Evolutionary conservation across 306 rosid genomes (phyloP), one percentile per base, ranked within the genome.

Genomic region (Dryas drummondii): DNA sequence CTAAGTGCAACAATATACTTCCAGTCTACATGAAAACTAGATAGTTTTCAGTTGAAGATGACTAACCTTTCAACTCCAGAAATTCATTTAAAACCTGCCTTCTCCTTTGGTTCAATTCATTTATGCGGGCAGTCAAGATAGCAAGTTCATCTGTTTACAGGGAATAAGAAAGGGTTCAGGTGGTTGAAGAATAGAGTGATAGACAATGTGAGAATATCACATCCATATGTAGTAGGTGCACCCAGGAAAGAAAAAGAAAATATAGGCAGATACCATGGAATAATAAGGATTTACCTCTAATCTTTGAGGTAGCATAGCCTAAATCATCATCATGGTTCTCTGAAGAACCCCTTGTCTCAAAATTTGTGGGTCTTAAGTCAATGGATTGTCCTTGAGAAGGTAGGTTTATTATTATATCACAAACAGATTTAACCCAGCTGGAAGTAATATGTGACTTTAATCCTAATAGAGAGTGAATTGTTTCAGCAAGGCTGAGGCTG

Each of bases 61-160:
- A 48, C 83, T 68, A 73, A 78, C 86, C 86, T 82, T 80, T 82
- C 83, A 82, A 70, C 68, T 82, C 80, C 55, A 82, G 71, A 64
- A 78, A 64, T 52, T 82, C 80, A 56, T 78, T 78, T n/a, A 78
- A 71, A 71, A 82, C 70, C 74, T 63, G 69, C 70, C 76, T 78
- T 82, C 83, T 79, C 66, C 57, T 80, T 47, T 26, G 57, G 81
- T 78, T 82, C 63, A 82, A 45, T 74, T 74, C 78, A 70, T 49
- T 56, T 51, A 82, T 74, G 74, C 46, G 40, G n/a, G 74, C 65
- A 26, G 80, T 78, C 56, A 82, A 74, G 67, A 27, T 16, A 37
- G 60, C 82, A 37, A 78, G 80, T 78, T 82, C 83, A 68, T 74
- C 86, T 82, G 82, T 53, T 54, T 10, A 11, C 15, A 52, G 16